These are phyloP conservation scores for Clonostachys sp. DNA, from an alignment of 2,329 filamentous ascomycete genomes.

Conservation along the genomic window DNA sequence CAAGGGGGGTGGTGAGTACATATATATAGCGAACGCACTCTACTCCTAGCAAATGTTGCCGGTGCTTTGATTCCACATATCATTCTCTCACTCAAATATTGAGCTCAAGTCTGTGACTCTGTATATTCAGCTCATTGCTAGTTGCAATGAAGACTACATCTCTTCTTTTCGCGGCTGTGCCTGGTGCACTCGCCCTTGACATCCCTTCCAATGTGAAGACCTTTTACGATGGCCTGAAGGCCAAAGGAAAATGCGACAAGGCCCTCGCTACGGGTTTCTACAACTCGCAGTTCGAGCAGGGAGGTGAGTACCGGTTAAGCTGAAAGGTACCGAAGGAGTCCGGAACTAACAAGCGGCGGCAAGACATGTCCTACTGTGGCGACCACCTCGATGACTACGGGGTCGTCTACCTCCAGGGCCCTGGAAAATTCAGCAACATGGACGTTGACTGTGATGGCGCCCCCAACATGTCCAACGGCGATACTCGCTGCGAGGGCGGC, in stretches of 20 bases:
- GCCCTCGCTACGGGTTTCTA: neutral
- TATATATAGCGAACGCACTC: too few species aligned
- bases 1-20: too few species aligned
- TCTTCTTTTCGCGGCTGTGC: neutral
- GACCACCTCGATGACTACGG: conserved; percentile 27
- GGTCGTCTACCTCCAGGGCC: conserved; percentile 39
- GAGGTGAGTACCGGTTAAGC: neutral
- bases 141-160: too few species aligned
- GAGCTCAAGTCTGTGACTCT: too few species aligned
- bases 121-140: too few species aligned
- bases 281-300: neutral
- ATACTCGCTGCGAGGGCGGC: conserved; percentile 33
- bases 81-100: too few species aligned
- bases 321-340: too few species aligned
- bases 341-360: neutral
- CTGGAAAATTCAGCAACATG: conserved; percentile 43
- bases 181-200: neutral
- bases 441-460: conserved; percentile 55
- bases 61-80: too few species aligned
- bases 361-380: conserved; percentile 27
- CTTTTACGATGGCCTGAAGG: neutral
- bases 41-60: too few species aligned
- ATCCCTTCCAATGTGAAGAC: neutral
- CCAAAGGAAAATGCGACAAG: neutral
- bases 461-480: conserved; percentile 25